Evolutionary conservation across 257 asterid species (phyloP).

Genomic region (Scutellaria baicalensis): DNA sequence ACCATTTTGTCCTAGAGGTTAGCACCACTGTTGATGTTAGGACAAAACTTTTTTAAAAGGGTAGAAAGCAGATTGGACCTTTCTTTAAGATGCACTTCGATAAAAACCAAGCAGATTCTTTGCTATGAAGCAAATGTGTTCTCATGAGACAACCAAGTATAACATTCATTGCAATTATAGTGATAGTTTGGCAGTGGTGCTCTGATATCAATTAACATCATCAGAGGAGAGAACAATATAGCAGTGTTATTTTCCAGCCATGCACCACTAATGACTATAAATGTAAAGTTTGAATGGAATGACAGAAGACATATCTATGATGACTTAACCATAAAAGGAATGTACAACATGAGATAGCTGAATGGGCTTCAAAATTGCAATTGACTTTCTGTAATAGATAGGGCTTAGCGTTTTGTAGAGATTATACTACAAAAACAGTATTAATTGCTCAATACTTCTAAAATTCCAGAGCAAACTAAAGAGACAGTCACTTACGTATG

Average conservation of each 20-base stretch:
- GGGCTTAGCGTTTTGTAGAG: too few relatives aligned
- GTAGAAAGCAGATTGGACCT: neutral
- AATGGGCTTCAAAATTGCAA: neutral
- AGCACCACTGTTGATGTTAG: neutral
- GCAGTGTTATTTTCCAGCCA: neutral
- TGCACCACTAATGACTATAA: neutral
- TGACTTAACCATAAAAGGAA: neutral
- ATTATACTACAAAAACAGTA: too few relatives aligned
- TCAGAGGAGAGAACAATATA: neutral
- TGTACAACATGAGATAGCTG: neutral
- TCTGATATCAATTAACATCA: neutral
- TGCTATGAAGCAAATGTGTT: neutral
- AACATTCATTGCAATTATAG: neutral
- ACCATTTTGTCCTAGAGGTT: neutral
- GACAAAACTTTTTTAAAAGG: neutral
- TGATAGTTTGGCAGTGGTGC: neutral
- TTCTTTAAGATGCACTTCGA: neutral
- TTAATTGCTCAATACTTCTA: neutral
- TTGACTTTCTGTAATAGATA: too few relatives aligned
- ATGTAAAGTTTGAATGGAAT: neutral
- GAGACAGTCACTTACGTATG: conserved; percentile 59
- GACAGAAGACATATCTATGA: neutral
- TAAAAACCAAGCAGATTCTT: neutral
- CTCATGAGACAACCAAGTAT: neutral
- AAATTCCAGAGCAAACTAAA: neutral